Evolutionary conservation across 192 early-diverging fungal species (phyloP).

Genomic region (Coemansia sp.): DNA sequence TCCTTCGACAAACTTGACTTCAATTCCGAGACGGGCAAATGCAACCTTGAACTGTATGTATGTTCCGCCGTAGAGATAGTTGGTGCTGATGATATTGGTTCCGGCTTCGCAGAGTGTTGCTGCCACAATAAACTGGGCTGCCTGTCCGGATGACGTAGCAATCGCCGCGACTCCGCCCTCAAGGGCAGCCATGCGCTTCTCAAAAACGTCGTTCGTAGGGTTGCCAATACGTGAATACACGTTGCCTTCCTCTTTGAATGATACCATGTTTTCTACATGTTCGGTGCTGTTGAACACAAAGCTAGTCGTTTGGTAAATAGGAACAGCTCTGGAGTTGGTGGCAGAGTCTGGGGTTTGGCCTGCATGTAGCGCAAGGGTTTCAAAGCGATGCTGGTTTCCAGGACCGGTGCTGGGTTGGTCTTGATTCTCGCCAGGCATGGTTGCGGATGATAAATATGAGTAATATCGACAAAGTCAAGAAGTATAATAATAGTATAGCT

Average conservation of each 20-base stretch:
- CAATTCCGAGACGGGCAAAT: slow-evolving; percentile 81
- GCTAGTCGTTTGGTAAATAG: slow-evolving; percentile 88
- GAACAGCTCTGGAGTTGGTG: slow-evolving; percentile 80
- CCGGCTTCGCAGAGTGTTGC: slow-evolving; percentile 74
- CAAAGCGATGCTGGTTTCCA: slow-evolving; percentile 56
- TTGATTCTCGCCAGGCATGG: not conserved
- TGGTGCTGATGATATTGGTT: slow-evolving; percentile 86
- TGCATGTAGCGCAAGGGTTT: slow-evolving; percentile 91
- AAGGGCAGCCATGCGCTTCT: slow-evolving; percentile 87
- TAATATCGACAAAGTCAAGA: too few species aligned
- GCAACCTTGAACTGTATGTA: slow-evolving; percentile 86
- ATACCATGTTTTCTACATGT: slow-evolving; percentile 82
- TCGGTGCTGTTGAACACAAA: slow-evolving; percentile 80
- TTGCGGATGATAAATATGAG: too few species aligned
- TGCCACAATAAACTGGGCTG: slow-evolving; percentile 84
- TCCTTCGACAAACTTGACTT: slow-evolving; percentile 70
- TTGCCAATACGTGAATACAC: slow-evolving; percentile 85
- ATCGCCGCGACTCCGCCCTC: slow-evolving; percentile 83
- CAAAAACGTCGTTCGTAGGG: slow-evolving; percentile 86
- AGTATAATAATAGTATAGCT: too few species aligned
- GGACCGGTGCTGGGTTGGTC: not conserved
- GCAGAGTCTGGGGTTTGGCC: slow-evolving; percentile 65
- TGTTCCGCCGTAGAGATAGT: slow-evolving; percentile 72
- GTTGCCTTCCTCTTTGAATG: slow-evolving; percentile 68
- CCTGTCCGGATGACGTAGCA: slow-evolving; percentile 73